Evolutionary conservation across 1,139 yeast genomes (phyloP).

Genomic region (Magnusiomyces clavatus): DNA sequence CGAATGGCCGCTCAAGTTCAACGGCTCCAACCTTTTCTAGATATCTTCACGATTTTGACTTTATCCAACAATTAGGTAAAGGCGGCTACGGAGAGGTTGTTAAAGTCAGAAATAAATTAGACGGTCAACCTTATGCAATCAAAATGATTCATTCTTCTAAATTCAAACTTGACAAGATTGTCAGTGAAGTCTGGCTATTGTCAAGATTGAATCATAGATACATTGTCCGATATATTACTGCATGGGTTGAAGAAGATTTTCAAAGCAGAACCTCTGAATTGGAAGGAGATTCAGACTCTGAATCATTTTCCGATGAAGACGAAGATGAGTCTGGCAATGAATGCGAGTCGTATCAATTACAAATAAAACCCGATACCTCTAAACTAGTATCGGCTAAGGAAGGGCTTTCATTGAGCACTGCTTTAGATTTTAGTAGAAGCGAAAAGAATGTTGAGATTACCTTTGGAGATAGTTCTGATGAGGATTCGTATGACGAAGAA

Average conservation of each 20-base stretch:
- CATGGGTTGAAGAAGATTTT: conserved; percentile 82
- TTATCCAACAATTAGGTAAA: conserved; percentile 81
- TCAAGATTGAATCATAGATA: conserved; percentile 92
- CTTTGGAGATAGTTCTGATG: conserved; percentile 24
- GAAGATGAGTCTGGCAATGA: conserved; percentile 15
- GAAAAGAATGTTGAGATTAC: conserved; percentile 23
- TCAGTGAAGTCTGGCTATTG: conserved; percentile 85
- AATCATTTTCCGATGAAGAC: conserved; percentile 18
- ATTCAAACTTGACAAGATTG: conserved; percentile 66
- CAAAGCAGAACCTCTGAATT: conserved; percentile 18
- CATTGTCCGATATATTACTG: conserved; percentile 92
- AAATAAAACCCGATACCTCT: too few species aligned
- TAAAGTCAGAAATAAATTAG: conserved; percentile 84
- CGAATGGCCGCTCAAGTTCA: conserved; percentile 1
- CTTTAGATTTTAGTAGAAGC: conserved; percentile 15
- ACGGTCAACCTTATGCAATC: conserved; percentile 91
- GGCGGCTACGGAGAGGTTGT: conserved; percentile 99
- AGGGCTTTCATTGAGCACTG: conserved; percentile 2
- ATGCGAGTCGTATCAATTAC: not conserved
- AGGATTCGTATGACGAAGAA: conserved; percentile 15
- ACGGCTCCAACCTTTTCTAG: conserved; percentile 38
- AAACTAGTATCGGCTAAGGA: too few species aligned
- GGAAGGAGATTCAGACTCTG: conserved; percentile 28
- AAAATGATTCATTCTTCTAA: conserved; percentile 83
- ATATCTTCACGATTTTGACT: conserved; percentile 82